phyloP scores from a whole-genome alignment of 2,329 filamentous ascomycete genomes.

The Eutypa lata region DNA sequence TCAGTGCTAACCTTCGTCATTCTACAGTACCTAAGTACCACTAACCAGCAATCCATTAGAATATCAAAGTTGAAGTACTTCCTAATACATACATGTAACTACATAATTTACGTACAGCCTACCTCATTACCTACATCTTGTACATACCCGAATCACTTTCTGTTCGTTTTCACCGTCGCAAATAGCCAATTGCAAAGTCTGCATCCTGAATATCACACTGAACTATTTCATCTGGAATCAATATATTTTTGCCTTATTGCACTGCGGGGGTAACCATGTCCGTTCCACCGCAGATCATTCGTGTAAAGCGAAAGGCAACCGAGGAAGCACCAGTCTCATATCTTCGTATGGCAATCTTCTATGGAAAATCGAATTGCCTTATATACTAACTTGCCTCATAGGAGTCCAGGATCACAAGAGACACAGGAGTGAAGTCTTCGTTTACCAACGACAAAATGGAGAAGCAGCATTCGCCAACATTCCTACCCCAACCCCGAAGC shows the following conservation, averaged over 20 bases:
- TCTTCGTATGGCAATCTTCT: constrained; percentile 41
- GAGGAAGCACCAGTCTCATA: constrained; percentile 52
- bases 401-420: constrained; percentile 55
- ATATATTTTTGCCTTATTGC: not conserved
- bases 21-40: not conserved
- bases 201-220: no score
- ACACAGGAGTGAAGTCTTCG: constrained; percentile 49
- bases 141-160: no score
- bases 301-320: constrained; percentile 59
- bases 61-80: no score
- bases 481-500: constrained; percentile 25
- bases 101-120: no score
- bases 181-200: no score
- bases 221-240: no score
- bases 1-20: not conserved
- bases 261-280: constrained; percentile 40
- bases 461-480: constrained; percentile 23
- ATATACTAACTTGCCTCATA: constrained; percentile 23
- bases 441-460: constrained; percentile 52
- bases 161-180: no score
- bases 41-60: not conserved
- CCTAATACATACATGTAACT: no score
- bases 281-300: constrained; percentile 55
- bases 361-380: constrained; percentile 2
- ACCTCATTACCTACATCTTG: no score